Conservation (phyloP, 2,329 filamentous ascomycete genomes). For the Talaromyces sp. region DNA sequence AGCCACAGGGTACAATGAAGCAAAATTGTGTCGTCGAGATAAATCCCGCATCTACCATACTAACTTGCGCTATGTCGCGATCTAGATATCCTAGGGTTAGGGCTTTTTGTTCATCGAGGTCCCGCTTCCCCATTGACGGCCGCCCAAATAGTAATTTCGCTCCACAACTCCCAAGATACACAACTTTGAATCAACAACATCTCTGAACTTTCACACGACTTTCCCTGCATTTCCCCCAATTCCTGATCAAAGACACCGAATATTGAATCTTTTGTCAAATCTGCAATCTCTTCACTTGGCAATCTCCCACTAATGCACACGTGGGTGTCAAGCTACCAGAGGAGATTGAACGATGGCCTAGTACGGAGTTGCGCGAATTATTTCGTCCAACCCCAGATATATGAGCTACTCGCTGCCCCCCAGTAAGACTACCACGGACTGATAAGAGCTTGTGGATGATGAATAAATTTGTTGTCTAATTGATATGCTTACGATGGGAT, state of each 20-base stretch:
- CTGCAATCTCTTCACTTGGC: background rate
- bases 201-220: background rate
- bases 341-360: background rate
- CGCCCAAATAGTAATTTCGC: conserved; percentile 2
- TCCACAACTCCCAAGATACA: background rate
- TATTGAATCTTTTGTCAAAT: background rate
- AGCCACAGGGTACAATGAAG: background rate
- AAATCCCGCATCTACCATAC: conserved; percentile 9
- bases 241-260: background rate
- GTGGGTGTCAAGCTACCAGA: background rate
- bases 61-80: background rate
- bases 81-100: background rate
- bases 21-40: background rate
- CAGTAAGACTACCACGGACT: background rate
- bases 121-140: background rate
- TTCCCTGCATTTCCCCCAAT: background rate
- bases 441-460: background rate
- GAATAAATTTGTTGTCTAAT: background rate
- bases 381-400: conserved; percentile 2
- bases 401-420: background rate
- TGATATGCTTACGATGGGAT: background rate
- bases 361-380: conserved; percentile 7
- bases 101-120: background rate
- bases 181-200: background rate
- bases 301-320: conserved; percentile 7